Evolutionary conservation across 2,329 filamentous ascomycete species (phyloP), one percentile per base, ranked within the genome.

Genomic region (Ascosphaera apis): DNA sequence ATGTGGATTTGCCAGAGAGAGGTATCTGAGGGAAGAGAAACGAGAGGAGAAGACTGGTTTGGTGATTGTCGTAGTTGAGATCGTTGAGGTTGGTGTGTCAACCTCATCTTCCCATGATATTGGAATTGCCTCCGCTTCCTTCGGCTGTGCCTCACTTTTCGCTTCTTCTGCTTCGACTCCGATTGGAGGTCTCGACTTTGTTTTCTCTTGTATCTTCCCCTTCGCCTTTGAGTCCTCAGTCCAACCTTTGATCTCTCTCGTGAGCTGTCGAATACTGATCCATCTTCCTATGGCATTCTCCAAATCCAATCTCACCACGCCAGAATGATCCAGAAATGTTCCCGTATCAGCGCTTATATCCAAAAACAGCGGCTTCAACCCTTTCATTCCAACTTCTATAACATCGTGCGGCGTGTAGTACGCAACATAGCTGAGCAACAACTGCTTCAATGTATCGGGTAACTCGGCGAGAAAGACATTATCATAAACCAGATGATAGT

Each of bases 1-100:
- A n/a, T n/a, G n/a, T 9, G 57, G 65, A 36, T 69, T 57, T 2
- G 67, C 66, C 1, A 75, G 58, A 2, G 66, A 73, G 4, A 75
- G 56, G 38, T 65, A 66, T 23, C 62, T 67, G 15, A 76, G 55
- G 31, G 64, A 60, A 3, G 55, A 45, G 45, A 72, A 72, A 9
- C 55, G 55, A 15, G 53, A 45, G 3, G 41, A 39, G 3, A 41
- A 41, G 7, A 49, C 30, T 41, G 49, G 9, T 17, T 45, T 46
- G 3, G 45, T 43, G 3, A 48, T 42, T 3, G 40, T 16, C 3
- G 32, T 31, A 6, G 15, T 6, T n/a, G 37, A 13, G 12, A 21
- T 12, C 15, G 34, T 23, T 27, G 35, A 8, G 13, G 23, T 16
- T 37, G 41, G 21, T 47, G 33, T 34, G 25, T 39, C 33, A 4